Percentiles rank a stretch among this genome's conserved stretches.
Evolutionary conservation across 345 rosid species (phyloP).

Genomic region (Salix suchowensis): DNA sequence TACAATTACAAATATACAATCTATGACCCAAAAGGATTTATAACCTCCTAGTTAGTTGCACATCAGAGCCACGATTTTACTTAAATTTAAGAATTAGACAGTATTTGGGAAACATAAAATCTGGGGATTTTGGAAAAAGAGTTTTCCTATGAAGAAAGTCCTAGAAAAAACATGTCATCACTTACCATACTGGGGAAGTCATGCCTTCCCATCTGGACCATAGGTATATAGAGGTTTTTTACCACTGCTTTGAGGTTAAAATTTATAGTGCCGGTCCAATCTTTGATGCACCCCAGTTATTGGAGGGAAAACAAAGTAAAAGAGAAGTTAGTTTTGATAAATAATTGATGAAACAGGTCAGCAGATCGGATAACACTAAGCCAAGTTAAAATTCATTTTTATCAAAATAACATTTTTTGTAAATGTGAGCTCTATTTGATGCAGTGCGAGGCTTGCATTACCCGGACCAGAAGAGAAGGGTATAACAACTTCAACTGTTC

Average conservation of each 20-base stretch:
- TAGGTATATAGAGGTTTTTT: background rate
- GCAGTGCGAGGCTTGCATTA: slow-evolving; percentile 86
- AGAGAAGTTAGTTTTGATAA: background rate
- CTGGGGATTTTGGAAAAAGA: background rate
- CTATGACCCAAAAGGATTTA: background rate
- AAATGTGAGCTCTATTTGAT: slow-evolving; percentile 20
- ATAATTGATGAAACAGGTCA: background rate
- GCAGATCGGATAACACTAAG: background rate
- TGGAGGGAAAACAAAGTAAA: background rate
- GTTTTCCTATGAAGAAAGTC: background rate
- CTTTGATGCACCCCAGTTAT: background rate
- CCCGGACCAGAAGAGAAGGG: slow-evolving; percentile 77
- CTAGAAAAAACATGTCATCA: background rate
- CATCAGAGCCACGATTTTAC: background rate
- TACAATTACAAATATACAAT: background rate
- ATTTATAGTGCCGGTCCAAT: background rate
- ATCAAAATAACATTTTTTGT: background rate
- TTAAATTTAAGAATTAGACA: background rate
- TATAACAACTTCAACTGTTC: slow-evolving; percentile 40
- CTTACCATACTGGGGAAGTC: background rate
- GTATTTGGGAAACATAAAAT: background rate
- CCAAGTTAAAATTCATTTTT: background rate
- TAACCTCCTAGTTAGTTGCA: background rate
- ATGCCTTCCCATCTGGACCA: background rate
- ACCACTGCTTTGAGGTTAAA: background rate